Conservation (phyloP, 2,329 filamentous ascomycete genomes). For the Apiospora pterosperma region DNA sequence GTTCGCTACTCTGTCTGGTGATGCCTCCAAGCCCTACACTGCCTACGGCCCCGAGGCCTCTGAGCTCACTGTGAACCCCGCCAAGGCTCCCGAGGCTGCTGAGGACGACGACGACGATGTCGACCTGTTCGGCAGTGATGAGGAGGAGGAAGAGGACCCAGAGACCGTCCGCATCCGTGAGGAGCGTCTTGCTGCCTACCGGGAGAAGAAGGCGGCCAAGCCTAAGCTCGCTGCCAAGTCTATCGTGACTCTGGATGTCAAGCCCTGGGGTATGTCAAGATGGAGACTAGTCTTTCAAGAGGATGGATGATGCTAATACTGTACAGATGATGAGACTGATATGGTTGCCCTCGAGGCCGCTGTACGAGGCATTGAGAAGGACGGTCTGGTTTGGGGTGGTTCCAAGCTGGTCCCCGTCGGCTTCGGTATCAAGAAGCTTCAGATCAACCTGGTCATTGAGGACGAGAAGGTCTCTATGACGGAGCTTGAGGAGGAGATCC, state of each 20-base stretch:
- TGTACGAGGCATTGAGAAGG: conserved; percentile 82
- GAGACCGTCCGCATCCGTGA: conserved; percentile 82
- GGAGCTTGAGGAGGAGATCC: conserved; percentile 83
- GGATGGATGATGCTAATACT: conserved; percentile 4
- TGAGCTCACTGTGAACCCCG: conserved; percentile 78
- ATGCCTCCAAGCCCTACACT: conserved; percentile 83
- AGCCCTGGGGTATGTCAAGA: conserved; percentile 86
- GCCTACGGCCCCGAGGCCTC: conserved; percentile 83
- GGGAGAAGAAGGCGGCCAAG: conserved; percentile 95
- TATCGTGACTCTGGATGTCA: conserved; percentile 90
- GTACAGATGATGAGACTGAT: conserved; percentile 84
- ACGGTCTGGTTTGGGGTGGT: conserved; percentile 94
- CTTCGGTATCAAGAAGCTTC: conserved; percentile 98
- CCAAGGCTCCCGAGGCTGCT: conserved; percentile 69
- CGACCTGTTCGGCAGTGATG: conserved; percentile 90
- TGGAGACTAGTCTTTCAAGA: neutral
- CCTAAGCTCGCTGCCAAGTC: conserved; percentile 92
- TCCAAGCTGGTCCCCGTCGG: conserved; percentile 87
- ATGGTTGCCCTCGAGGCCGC: conserved; percentile 77
- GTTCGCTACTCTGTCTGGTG: conserved; percentile 86
- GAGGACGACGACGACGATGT: conserved; percentile 67
- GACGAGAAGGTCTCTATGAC: conserved; percentile 90
- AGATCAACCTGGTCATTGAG: conserved; percentile 97
- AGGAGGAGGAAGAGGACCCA: conserved; percentile 72
- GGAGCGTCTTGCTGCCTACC: conserved; percentile 89